Conservation (phyloP, 2,329 filamentous ascomycete genomes). For the Epichloe uncinata region DNA sequence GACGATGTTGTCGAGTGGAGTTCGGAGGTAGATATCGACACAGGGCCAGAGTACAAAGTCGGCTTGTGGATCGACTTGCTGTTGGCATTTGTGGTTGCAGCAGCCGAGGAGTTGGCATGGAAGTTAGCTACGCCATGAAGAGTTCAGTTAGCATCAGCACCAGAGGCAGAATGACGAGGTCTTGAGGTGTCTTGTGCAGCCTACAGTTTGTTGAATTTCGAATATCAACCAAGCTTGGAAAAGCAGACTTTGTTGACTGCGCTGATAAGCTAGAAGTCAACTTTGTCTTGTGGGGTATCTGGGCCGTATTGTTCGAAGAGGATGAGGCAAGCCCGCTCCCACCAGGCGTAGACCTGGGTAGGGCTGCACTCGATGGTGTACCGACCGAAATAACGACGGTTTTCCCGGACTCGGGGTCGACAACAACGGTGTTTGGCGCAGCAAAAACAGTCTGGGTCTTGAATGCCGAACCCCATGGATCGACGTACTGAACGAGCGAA, state of each 20-base stretch:
- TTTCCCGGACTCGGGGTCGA: constrained; percentile 22
- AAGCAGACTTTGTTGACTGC: constrained; percentile 7
- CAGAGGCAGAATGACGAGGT: neutral
- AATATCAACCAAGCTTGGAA: constrained; percentile 5
- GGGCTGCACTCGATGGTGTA: constrained; percentile 11
- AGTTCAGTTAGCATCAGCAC: neutral
- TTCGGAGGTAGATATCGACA: neutral
- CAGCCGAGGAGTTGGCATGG: constrained; percentile 5
- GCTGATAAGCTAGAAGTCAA: constrained; percentile 8
- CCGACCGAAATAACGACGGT: constrained; percentile 21
- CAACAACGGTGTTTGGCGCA: constrained; percentile 24
- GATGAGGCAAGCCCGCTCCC: constrained; percentile 11
- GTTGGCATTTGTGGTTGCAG: neutral
- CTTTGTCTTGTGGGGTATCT: constrained; percentile 1
- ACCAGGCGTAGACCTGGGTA: constrained; percentile 11
- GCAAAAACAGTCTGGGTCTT: constrained; percentile 29
- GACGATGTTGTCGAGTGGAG: neutral
- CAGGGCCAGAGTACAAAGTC: neutral
- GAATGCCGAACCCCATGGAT: constrained; percentile 32
- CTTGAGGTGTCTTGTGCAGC: neutral
- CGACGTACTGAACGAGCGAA: constrained; percentile 39
- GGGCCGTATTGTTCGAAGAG: neutral
- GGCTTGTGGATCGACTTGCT: constrained; percentile 3
- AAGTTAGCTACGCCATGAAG: neutral
- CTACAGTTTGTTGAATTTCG: constrained; percentile 15